These are phyloP conservation scores for Umbelopsis vinacea DNA, from an alignment of 192 early-diverging fungal genomes.

Conservation along the genomic window DNA sequence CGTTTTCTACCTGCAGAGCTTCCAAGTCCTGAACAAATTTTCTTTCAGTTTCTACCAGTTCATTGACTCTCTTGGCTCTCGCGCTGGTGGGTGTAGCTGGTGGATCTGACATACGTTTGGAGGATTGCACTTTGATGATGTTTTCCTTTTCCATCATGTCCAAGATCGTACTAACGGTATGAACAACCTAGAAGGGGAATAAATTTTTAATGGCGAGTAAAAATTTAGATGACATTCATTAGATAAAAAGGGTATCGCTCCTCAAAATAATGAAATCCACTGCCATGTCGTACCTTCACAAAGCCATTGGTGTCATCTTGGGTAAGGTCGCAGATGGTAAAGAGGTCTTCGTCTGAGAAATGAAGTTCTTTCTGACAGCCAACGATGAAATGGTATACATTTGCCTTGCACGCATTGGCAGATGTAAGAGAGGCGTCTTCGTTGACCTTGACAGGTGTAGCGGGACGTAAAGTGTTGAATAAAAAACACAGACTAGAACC, in stretches of 20 bases:
- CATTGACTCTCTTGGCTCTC: constrained; percentile 81
- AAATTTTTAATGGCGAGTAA: not conserved
- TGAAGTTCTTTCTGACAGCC: constrained; percentile 84
- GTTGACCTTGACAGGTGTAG: constrained; percentile 59
- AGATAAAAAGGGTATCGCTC: too few relatives aligned
- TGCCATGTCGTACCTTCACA: constrained; percentile 74
- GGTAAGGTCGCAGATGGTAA: constrained; percentile 85
- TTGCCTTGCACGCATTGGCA: constrained; percentile 78
- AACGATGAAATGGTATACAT: constrained; percentile 85
- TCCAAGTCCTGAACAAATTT: constrained; percentile 90
- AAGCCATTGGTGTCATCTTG: constrained; percentile 97
- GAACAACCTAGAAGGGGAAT: constrained; percentile 63
- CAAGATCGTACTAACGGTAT: constrained; percentile 78
- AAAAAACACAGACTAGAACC: constrained; percentile 74
- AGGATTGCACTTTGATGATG: constrained; percentile 46
- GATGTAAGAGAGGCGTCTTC: constrained; percentile 53
- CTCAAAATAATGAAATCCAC: not conserved
- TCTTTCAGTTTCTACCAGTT: constrained; percentile 92
- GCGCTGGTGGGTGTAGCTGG: constrained; percentile 75
- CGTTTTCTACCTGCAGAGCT: constrained; percentile 64
- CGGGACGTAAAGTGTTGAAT: constrained; percentile 70
- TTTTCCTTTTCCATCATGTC: constrained; percentile 75
- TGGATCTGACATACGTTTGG: constrained; percentile 53
- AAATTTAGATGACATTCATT: too few relatives aligned
- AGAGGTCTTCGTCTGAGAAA: constrained; percentile 72